phyloP scores from a whole-genome alignment of 2,329 filamentous ascomycete species.

The Atkinsonella hypoxylon region DNA sequence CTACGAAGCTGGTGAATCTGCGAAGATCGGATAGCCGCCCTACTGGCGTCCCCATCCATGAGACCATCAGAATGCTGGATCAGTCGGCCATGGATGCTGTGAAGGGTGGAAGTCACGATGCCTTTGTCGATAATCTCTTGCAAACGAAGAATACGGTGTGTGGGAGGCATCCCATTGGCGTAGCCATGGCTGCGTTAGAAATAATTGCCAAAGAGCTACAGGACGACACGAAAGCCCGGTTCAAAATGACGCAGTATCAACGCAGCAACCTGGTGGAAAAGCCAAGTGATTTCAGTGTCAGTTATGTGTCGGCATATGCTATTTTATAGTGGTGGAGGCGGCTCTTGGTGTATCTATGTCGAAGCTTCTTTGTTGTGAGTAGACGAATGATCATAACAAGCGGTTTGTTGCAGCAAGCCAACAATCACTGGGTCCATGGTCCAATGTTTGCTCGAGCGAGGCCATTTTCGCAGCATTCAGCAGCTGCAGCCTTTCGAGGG shows the following conservation, averaged over 20 bases:
- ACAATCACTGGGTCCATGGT: no score
- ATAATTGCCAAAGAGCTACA: conserved; percentile 32
- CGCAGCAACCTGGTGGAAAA: conserved; percentile 64
- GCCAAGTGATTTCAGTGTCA: conserved; percentile 71
- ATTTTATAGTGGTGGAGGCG: conserved; percentile 37
- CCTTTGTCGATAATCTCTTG: conserved; percentile 56
- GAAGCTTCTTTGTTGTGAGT: neutral
- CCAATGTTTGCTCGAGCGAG: no score
- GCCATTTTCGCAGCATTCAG: no score
- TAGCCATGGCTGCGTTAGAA: conserved; percentile 82
- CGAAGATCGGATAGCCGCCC: conserved; percentile 21
- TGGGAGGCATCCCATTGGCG: conserved; percentile 86
- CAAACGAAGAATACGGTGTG: conserved; percentile 85
- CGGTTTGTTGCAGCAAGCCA: no score
- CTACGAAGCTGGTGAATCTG: conserved; percentile 29
- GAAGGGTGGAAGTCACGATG: conserved; percentile 58
- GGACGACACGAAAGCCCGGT: conserved; percentile 37
- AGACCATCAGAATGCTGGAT: conserved; percentile 74
- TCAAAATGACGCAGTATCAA: conserved; percentile 78
- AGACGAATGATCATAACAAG: no score
- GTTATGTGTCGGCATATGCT: conserved; percentile 88
- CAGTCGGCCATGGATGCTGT: conserved; percentile 75
- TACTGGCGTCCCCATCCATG: conserved; percentile 51
- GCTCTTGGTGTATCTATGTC: neutral
- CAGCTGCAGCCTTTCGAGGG: no score